Evolutionary conservation across 805 yeast species (phyloP), one percentile per base, ranked within the genome.

Genomic region (Lachancea lanzarotensis): DNA sequence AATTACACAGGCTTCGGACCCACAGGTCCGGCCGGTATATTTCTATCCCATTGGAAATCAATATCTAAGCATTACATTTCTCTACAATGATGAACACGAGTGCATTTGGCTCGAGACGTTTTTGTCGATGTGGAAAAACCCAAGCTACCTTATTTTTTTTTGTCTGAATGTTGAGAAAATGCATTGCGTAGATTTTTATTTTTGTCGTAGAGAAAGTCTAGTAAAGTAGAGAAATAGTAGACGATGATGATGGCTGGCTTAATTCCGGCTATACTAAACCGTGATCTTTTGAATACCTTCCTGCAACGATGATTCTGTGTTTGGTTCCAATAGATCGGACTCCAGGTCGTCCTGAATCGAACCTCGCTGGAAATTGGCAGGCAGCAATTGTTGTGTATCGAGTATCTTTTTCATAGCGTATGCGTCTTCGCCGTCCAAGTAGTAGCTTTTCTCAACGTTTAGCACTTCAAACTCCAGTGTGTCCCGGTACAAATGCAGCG

Each of bases 31-130:
- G 25, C 25, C 25, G 25, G 25, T 22, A 8, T 22, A 22, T 22
- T 22, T 22, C 8, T 22, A 4, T 22, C 4, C 25, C 25, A 22
- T 4, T 22, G 25, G 8, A 22, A 22, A 22, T 8, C 4, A 22
- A 22, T 4, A 22, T 22, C 25, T 22, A 22, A 22, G 25, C 25
- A 22, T 22, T 22, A 33, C 41, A 29, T 31, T 25, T 40, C 31
- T 20, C 18, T 32, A 32, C n/a, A 16, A 78, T 86, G 95, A 86
- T 86, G 95, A 86, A 82, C 55, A 71, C 71, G 96, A 89, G 95
- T 87, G 96, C 96, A 89, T 89, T 89, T 89, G 96, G 96, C 96
- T 89, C 96, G 95, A 88, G 96, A 84, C 84, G 46, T 53, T 48
- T 65, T 75, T 73, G 89, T 84, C 89, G 90, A 76, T 89, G 96